phyloP scores from a whole-genome alignment of 176 grass and related monocot genomes.

The Hordeum marinum region DNA sequence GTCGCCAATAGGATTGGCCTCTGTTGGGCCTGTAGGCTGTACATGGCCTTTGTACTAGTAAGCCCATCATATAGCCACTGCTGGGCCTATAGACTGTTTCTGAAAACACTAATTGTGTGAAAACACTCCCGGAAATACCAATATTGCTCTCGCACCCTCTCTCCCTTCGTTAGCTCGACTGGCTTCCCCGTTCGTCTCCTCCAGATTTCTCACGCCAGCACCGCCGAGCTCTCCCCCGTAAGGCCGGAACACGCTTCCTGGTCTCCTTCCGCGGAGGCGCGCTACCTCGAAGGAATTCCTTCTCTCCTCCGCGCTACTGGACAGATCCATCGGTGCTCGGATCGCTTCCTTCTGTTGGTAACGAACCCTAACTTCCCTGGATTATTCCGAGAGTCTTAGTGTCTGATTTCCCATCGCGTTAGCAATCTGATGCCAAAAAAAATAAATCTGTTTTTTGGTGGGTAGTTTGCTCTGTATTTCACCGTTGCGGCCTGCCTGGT shows the following conservation, averaged over 20 bases:
- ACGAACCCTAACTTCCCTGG: background rate
- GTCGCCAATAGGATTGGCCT: too few species aligned
- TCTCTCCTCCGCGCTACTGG: background rate
- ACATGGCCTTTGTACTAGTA: too few species aligned
- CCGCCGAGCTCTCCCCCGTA: background rate
- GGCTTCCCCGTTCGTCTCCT: too few species aligned
- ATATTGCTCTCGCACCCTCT: too few species aligned
- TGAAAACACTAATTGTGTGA: too few species aligned
- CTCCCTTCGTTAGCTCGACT: too few species aligned
- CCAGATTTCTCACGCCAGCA: background rate
- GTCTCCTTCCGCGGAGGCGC: background rate
- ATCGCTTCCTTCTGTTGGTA: background rate
- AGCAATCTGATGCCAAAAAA: background rate
- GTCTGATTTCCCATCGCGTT: background rate
- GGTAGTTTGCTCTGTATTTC: background rate
- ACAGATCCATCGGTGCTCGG: background rate
- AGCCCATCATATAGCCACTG: too few species aligned
- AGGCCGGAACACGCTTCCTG: background rate
- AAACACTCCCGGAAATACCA: too few species aligned
- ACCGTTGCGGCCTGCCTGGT: background rate
- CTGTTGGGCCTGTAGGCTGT: too few species aligned
- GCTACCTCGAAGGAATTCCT: background rate
- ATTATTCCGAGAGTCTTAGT: background rate
- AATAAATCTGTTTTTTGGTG: background rate
- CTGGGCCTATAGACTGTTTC: too few species aligned